A percentile compares a stretch with the other conserved stretches of the same genome.
phyloP scores from a whole-genome alignment of 2,329 filamentous ascomycete genomes.

The Epichloe glyceriae region DNA sequence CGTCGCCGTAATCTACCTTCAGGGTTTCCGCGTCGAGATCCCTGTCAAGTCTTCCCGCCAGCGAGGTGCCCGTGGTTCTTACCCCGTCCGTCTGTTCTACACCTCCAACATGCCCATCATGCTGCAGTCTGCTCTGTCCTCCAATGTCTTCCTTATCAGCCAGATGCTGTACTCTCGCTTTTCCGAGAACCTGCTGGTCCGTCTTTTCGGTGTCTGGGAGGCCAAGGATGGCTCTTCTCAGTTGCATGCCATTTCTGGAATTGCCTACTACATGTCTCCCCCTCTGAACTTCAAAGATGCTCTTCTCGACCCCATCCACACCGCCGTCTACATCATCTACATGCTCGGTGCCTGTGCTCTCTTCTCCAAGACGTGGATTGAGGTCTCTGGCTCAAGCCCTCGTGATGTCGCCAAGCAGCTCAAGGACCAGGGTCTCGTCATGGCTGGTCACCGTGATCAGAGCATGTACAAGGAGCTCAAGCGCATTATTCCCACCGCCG shows the following conservation, averaged over 20 bases:
- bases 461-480: conserved; percentile 99
- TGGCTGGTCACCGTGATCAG: conserved; percentile 98
- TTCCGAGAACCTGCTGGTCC: conserved; percentile 96
- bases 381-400: conserved; percentile 94
- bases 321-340: conserved; percentile 86
- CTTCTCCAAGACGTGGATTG: conserved; percentile 99
- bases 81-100: conserved; percentile 98
- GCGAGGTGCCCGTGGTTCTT: conserved; percentile 94
- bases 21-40: conserved; percentile 99
- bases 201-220: conserved; percentile 97
- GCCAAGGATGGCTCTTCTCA: conserved; percentile 91
- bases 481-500: conserved; percentile 95
- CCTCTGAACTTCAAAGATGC: conserved; percentile 96
- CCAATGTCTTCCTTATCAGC: conserved; percentile 97
- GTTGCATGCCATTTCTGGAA: conserved; percentile 82
- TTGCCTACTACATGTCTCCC: conserved; percentile 99
- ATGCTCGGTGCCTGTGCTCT: conserved; percentile 96
- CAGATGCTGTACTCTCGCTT: conserved; percentile 99
- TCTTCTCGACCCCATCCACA: conserved; percentile 93
- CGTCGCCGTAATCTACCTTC: conserved; percentile 95
- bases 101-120: conserved; percentile 99
- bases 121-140: conserved; percentile 95
- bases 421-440: conserved; percentile 98
- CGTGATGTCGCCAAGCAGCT: conserved; percentile 98
- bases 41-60: conserved; percentile 99